Percentiles rank a stretch among this genome's conserved stretches.
phyloP scores from a whole-genome alignment of 208 protist species.

The Strigomonas oncopelti region DNA sequence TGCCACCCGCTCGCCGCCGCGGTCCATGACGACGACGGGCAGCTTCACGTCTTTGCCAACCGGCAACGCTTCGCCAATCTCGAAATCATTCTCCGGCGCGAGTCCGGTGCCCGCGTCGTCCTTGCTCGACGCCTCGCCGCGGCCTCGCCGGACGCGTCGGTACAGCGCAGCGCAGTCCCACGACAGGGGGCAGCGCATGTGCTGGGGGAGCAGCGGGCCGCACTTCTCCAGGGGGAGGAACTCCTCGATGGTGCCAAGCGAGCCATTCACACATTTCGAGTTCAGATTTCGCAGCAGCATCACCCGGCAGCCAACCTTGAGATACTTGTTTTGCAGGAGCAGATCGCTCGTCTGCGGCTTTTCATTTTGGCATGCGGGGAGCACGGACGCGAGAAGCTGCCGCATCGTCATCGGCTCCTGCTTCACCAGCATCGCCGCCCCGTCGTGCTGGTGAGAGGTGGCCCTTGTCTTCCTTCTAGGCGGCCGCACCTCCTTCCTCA shows the following conservation, averaged over 20 bases:
- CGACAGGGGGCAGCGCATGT: constrained; percentile 25
- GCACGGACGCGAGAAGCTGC: neutral
- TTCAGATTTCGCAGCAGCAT: constrained; percentile 85
- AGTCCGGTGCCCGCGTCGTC: neutral
- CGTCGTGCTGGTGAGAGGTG: neutral
- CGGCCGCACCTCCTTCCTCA: too few species aligned
- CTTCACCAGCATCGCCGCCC: neutral
- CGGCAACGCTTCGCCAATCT: neutral
- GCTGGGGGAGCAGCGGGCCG: constrained; percentile 35
- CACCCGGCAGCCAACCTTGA: constrained; percentile 85
- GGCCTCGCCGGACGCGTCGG: constrained; percentile 1
- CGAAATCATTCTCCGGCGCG: neutral
- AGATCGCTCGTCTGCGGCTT: constrained; percentile 30
- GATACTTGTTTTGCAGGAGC: constrained; percentile 58
- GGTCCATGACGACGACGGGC: constrained; percentile 79
- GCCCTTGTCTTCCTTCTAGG: neutral
- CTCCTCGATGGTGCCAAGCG: constrained; percentile 62
- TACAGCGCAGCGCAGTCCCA: constrained; percentile 9
- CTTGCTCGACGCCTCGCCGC: neutral
- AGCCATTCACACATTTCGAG: constrained; percentile 64
- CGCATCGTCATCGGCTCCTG: neutral
- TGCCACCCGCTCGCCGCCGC: constrained; percentile 46
- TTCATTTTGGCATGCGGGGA: neutral
- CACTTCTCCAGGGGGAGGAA: constrained; percentile 38
- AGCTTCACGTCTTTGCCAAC: constrained; percentile 17